A percentile compares a stretch with the other conserved stretches of the same genome.
phyloP scores from a whole-genome alignment of 768 basidiomycete species.

The Cystofilobasidium capitatum region DNA sequence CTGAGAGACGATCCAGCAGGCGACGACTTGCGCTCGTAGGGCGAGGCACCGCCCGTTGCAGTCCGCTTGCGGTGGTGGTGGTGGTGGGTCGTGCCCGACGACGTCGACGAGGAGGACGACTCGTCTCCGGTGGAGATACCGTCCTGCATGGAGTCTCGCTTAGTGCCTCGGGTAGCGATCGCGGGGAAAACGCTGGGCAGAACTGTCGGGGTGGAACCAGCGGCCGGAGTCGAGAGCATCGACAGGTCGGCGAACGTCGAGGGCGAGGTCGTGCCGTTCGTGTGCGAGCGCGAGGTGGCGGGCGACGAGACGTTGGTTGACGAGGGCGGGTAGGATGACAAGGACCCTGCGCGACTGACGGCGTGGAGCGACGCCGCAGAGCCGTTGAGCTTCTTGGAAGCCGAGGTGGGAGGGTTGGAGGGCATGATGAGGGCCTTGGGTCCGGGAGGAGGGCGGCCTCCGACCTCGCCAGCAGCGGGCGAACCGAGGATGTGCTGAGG shows the following conservation, averaged over 20 bases:
- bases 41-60: background rate
- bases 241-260: conserved; percentile 25
- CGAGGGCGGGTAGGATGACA: background rate
- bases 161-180: background rate
- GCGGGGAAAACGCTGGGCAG: no score
- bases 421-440: conserved; percentile 25
- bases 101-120: background rate
- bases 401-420: conserved; percentile 11
- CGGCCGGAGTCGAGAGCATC: conserved; percentile 17
- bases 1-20: background rate
- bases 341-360: background rate
- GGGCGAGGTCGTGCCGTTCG: background rate
- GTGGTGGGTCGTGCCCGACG: background rate
- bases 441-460: background rate
- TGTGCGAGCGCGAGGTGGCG: background rate
- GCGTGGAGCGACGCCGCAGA: background rate
- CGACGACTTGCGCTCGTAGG: background rate
- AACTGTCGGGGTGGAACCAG: background rate
- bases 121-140: background rate
- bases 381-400: no score
- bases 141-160: background rate
- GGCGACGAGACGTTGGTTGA: background rate
- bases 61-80: conserved; percentile 1
- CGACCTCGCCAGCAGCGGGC: background rate
- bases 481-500: background rate